These are phyloP conservation scores for Carex kokanica DNA, from an alignment of 176 grass and related monocot species.

Conservation along the genomic window DNA sequence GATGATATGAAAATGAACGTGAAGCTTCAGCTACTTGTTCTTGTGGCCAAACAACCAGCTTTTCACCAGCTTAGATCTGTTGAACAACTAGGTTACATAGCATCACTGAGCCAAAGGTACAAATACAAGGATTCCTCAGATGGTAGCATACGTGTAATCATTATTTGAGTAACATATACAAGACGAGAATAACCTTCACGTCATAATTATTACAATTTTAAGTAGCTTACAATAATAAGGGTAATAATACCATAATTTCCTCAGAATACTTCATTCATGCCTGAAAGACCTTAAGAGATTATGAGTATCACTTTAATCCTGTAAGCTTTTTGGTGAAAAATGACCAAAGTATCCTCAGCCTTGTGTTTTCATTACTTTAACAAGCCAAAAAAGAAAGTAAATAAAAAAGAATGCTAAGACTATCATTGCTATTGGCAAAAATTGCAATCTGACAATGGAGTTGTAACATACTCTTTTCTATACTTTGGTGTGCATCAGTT, in stretches of 20 bases:
- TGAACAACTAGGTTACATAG: conserved; percentile 99
- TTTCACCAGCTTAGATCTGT: conserved; percentile 92
- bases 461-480: not conserved
- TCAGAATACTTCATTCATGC: not conserved
- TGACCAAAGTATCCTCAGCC: not conserved
- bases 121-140: not conserved
- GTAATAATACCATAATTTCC: not conserved
- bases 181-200: not conserved
- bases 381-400: not conserved
- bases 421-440: not conserved
- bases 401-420: not conserved
- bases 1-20: conserved; percentile 86
- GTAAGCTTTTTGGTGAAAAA: not conserved
- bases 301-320: not conserved
- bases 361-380: not conserved
- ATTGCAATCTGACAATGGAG: not conserved
- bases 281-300: not conserved
- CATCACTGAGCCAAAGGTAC: conserved; percentile 61
- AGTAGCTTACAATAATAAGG: not conserved
- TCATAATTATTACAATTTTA: not conserved
- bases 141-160: not conserved
- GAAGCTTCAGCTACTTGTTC: conserved; percentile 73
- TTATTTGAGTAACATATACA: not conserved
- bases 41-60: conserved; percentile 89
- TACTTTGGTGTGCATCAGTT: conserved; percentile 9